phyloP scores from a whole-genome alignment of 345 rosid genomes.

The Gossypium ekmanianum region DNA sequence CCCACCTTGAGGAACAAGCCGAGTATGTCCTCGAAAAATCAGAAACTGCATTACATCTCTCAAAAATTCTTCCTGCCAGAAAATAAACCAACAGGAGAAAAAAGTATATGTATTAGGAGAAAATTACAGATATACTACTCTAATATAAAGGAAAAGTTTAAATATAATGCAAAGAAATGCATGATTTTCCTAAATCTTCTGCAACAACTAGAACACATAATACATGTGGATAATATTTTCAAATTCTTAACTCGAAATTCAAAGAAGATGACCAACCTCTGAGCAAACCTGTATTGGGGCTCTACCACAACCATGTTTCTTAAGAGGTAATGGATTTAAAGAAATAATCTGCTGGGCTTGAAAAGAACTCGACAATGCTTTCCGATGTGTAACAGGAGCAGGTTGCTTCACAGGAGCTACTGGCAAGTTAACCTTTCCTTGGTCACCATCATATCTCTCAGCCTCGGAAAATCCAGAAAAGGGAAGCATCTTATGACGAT shows the following conservation, averaged over 20 bases:
- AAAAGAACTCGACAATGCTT: constrained; percentile 69
- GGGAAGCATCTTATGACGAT: constrained; percentile 71
- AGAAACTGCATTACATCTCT: constrained; percentile 97
- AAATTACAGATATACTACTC: neutral
- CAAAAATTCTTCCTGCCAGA: constrained; percentile 87
- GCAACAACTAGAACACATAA: neutral
- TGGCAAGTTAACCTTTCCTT: constrained; percentile 55
- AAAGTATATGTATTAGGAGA: neutral
- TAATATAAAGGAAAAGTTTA: neutral
- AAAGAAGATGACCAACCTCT: constrained; percentile 54
- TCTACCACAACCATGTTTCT: constrained; percentile 98
- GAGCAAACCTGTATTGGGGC: constrained; percentile 89
- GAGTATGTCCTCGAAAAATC: constrained; percentile 83
- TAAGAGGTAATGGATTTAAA: constrained; percentile 85
- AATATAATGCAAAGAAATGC: neutral
- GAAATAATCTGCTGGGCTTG: constrained; percentile 92
- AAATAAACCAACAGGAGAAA: neutral
- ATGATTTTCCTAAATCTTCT: neutral
- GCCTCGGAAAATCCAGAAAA: constrained; percentile 69
- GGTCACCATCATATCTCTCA: constrained; percentile 75
- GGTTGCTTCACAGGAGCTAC: constrained; percentile 62
- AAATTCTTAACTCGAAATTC: constrained; percentile 8
- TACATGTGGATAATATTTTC: neutral
- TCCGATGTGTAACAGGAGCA: constrained; percentile 62
- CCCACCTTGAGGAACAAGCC: constrained; percentile 98